These are phyloP conservation scores for Citrus hindsii DNA, from an alignment of 345 rosid genomes.

Conservation along the genomic window DNA sequence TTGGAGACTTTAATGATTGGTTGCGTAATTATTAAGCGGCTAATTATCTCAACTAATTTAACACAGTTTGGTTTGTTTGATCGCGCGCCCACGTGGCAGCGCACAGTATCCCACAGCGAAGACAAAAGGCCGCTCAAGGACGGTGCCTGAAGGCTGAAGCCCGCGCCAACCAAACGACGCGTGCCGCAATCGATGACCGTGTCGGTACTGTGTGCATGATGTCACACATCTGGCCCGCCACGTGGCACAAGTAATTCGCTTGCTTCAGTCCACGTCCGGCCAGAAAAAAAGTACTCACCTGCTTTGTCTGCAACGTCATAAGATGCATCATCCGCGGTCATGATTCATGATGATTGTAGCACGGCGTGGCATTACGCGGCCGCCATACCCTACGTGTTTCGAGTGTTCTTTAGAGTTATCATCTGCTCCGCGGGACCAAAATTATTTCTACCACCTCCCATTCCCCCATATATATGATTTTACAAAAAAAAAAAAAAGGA, in stretches of 20 bases:
- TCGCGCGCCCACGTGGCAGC: neutral
- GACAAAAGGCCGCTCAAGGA: conserved; percentile 19
- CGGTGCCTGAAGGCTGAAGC: conserved; percentile 15
- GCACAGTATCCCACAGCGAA: too few species aligned
- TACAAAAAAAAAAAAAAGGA: too few species aligned
- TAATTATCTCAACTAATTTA: neutral
- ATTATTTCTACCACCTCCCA: too few species aligned
- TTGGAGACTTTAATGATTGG: neutral
- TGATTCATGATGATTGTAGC: neutral
- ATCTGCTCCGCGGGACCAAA: too few species aligned
- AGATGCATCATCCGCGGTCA: too few species aligned
- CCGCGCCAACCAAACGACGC: conserved; percentile 5
- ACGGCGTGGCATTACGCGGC: neutral
- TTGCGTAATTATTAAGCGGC: neutral
- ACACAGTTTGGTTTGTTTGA: neutral
- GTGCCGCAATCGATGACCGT: too few species aligned
- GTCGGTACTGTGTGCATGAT: neutral
- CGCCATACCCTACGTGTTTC: neutral
- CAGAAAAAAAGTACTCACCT: neutral
- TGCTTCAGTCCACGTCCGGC: too few species aligned
- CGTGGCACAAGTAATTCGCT: neutral
- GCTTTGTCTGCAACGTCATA: neutral
- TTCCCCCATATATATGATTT: too few species aligned
- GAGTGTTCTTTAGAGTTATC: too few species aligned
- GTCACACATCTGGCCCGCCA: neutral